These are phyloP conservation scores for Neopestalotiopsis rosae DNA, from an alignment of 2,329 filamentous ascomycete genomes.

Conservation along the genomic window DNA sequence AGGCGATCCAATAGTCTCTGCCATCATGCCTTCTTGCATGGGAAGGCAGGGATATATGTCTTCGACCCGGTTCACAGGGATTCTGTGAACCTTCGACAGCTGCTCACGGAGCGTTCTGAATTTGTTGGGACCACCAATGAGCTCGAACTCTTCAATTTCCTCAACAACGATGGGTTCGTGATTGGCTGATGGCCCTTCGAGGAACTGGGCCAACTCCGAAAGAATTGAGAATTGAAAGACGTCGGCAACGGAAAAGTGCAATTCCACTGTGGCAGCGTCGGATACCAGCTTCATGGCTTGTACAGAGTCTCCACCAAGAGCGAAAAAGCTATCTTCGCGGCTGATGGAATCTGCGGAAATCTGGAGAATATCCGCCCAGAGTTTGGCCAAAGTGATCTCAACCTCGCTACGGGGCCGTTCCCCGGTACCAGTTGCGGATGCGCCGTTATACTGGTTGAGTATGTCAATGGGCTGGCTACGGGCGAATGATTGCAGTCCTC, in stretches of 20 bases:
- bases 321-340: constrained; percentile 11
- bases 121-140: constrained; percentile 15
- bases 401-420: constrained; percentile 10
- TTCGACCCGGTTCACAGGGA: constrained; percentile 15
- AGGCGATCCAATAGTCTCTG: constrained; percentile 6
- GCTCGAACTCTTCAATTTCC: constrained; percentile 16
- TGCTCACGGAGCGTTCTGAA: constrained; percentile 16
- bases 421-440: neutral
- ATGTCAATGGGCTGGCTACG: neutral
- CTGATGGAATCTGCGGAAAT: constrained; percentile 9
- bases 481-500: constrained; percentile 14
- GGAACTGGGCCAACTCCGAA: constrained; percentile 11
- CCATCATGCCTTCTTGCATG: constrained; percentile 18
- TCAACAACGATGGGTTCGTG: neutral
- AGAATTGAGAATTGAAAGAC: constrained; percentile 14
- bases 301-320: constrained; percentile 12
- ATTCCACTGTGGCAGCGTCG: neutral
- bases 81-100: constrained; percentile 7
- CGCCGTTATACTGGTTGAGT: constrained; percentile 17
- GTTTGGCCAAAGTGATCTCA: constrained; percentile 9
- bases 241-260: constrained; percentile 16
- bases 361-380: constrained; percentile 17
- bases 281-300: constrained; percentile 8
- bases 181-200: constrained; percentile 9
- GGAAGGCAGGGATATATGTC: constrained; percentile 16